Conservation (phyloP, 768 basidiomycete species). For the Boletus barrowsii region DNA sequence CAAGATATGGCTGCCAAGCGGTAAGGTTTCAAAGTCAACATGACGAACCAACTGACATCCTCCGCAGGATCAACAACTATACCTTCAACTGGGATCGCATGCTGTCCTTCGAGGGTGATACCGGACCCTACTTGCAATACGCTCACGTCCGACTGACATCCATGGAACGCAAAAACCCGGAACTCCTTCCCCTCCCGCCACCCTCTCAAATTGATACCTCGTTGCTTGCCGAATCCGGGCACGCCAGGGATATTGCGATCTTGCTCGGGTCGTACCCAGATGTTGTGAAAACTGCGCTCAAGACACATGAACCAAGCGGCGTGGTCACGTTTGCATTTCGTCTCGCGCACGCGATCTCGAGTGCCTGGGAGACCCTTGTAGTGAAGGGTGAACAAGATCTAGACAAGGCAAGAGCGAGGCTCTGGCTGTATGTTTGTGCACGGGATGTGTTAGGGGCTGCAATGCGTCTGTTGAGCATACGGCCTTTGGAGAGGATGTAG, state of each 20-base stretch:
- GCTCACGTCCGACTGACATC: conserved; percentile 92
- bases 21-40: conserved; percentile 38
- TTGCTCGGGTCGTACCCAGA: conserved; percentile 91
- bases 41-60: neutral
- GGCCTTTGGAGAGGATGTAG: conserved; percentile 91
- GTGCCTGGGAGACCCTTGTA: conserved; percentile 87
- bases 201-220: conserved; percentile 65
- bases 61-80: conserved; percentile 86
- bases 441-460: conserved; percentile 86
- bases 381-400: conserved; percentile 80
- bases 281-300: conserved; percentile 81
- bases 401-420: conserved; percentile 75
- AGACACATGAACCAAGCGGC: conserved; percentile 84
- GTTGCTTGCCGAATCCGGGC: conserved; percentile 62
- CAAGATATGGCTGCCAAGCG: conserved; percentile 96
- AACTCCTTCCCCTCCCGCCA: conserved; percentile 73
- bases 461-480: conserved; percentile 84
- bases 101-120: conserved; percentile 95
- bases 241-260: conserved; percentile 82
- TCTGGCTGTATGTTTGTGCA: conserved; percentile 88
- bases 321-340: conserved; percentile 90
- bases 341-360: conserved; percentile 83
- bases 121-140: conserved; percentile 94
- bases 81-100: conserved; percentile 92
- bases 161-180: conserved; percentile 87